A percentile compares a stretch with the other conserved stretches of the same genome.
These are phyloP conservation scores for Pugionium cornutum DNA, from an alignment of 345 rosid genomes.

Conservation along the genomic window DNA sequence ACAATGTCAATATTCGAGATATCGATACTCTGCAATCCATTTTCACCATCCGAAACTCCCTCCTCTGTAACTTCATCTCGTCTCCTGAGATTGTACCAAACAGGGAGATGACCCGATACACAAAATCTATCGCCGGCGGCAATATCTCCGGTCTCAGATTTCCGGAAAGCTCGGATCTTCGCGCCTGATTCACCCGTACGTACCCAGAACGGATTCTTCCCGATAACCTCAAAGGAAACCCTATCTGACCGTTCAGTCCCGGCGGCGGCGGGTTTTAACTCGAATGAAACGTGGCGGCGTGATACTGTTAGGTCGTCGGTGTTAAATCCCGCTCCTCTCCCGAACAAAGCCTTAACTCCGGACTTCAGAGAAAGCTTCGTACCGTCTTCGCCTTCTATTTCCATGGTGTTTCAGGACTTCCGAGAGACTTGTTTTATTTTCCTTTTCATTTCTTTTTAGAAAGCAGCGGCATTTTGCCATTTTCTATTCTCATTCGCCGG, in stretches of 20 bases:
- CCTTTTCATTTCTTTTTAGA: no score
- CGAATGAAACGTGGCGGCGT: conserved; percentile 59
- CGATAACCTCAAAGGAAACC: conserved; percentile 61
- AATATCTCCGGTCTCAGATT: conserved; percentile 52
- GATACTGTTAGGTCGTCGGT: conserved; percentile 60
- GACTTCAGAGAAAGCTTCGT: conserved; percentile 41
- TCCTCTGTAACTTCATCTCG: conserved; percentile 36
- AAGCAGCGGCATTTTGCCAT: background rate
- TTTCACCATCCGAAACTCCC: conserved; percentile 36
- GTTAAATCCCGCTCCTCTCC: conserved; percentile 61
- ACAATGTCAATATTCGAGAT: conserved; percentile 53
- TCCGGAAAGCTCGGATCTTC: conserved; percentile 47
- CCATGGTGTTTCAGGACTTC: conserved; percentile 45
- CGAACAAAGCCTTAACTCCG: conserved; percentile 43
- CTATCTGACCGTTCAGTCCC: conserved; percentile 38
- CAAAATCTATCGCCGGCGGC: conserved; percentile 60
- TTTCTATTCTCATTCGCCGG: conserved; percentile 19
- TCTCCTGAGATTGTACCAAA: conserved; percentile 58
- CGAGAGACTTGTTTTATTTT: background rate
- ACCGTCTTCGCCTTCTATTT: conserved; percentile 71
- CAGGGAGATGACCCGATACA: conserved; percentile 50
- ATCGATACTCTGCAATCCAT: conserved; percentile 40
- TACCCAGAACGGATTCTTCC: conserved; percentile 76
- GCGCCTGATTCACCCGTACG: conserved; percentile 34
- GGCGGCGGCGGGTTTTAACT: conserved; percentile 27